A percentile compares a stretch with the other conserved stretches of the same genome.
phyloP scores from a whole-genome alignment of 2,329 filamentous ascomycete species.

The Sclerotinia glacialis region DNA sequence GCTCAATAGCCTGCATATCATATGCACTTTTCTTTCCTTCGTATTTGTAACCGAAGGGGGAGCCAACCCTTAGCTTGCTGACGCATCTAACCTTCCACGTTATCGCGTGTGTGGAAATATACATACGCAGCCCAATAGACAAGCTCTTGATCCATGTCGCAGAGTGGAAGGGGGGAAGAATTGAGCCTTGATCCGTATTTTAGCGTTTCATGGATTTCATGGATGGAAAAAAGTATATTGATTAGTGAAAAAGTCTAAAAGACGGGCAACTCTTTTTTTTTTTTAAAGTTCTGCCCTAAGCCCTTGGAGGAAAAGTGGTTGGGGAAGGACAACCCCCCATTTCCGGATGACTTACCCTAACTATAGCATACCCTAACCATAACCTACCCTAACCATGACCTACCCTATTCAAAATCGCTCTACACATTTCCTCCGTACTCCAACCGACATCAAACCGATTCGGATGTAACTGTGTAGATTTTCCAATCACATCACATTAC shows the following conservation, averaged over 20 bases:
- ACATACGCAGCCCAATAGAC: neutral
- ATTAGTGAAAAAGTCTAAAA: neutral
- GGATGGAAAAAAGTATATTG: neutral
- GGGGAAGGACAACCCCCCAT: neutral
- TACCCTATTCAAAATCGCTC: neutral
- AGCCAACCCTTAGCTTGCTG: neutral
- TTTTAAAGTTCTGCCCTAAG: no score
- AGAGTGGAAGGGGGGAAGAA: neutral
- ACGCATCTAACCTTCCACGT: neutral
- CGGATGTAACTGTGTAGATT: neutral
- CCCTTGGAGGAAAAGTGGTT: neutral
- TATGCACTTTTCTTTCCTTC: neutral
- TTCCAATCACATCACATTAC: slow-evolving; percentile 9
- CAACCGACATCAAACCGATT: neutral
- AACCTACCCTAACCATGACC: no score
- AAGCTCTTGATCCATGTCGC: slow-evolving; percentile 1
- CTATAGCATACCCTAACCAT: no score
- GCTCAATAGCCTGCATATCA: no score
- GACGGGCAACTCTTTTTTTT: neutral
- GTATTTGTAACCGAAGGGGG: neutral
- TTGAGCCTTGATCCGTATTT: neutral
- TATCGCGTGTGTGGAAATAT: neutral
- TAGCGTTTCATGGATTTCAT: neutral
- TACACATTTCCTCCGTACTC: neutral
- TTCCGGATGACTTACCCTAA: no score